A percentile compares a stretch with the other conserved stretches of the same genome.
Conservation (phyloP, 179 eudicot species). For the Drosera spatulata region DNA sequence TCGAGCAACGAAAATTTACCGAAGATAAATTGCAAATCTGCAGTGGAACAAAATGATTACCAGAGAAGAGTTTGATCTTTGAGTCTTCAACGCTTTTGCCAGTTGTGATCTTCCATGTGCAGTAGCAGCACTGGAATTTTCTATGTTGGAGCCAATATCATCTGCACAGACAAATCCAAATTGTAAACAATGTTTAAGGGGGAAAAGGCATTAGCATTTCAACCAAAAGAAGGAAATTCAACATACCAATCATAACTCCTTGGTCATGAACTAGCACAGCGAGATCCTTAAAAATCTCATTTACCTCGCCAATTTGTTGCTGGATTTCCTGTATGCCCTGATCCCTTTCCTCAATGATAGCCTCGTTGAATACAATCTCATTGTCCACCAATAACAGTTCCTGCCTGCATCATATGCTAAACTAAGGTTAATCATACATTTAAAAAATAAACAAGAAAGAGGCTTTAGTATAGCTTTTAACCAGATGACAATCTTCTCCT, state of each 20-base stretch:
- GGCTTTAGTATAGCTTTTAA: no score
- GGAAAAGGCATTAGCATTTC: neutral
- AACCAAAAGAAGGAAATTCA: neutral
- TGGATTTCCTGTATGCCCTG: conserved; percentile 55
- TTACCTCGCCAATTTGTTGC: conserved; percentile 42
- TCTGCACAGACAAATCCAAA: conserved; percentile 22
- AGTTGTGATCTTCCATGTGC: conserved; percentile 72
- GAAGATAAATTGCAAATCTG: no score
- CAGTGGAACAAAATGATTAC: conserved; percentile 22
- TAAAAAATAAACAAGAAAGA: no score
- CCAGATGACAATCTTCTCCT: no score
- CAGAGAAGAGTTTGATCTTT: conserved; percentile 79
- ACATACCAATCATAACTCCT: conserved; percentile 40
- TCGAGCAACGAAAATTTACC: no score
- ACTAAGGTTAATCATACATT: neutral
- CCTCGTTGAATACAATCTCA: conserved; percentile 40
- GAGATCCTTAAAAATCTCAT: conserved; percentile 38
- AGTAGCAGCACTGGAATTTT: conserved; percentile 75
- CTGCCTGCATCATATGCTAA: conserved; percentile 24
- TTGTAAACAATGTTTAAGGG: neutral
- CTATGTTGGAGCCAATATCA: conserved; percentile 73
- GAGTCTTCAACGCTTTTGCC: conserved; percentile 71
- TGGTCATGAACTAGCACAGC: conserved; percentile 36
- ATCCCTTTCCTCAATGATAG: conserved; percentile 52
- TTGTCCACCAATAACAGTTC: conserved; percentile 26